phyloP scores from a whole-genome alignment of 2,329 filamentous ascomycete species.

The Fusarium hainanense region DNA sequence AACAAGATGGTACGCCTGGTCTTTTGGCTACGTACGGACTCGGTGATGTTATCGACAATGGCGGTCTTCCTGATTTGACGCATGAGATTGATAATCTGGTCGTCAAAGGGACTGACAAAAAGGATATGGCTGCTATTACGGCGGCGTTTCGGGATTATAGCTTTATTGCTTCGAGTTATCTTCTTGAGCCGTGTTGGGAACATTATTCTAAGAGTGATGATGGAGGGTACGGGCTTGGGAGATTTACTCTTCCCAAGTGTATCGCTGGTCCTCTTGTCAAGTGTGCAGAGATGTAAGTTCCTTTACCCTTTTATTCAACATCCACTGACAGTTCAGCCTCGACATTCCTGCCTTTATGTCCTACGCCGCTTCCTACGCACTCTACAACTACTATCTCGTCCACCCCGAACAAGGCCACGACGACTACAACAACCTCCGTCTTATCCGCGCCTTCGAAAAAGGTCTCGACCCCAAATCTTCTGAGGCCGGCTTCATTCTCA shows the following conservation, averaged over 20 bases:
- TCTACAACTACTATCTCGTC: slow-evolving; percentile 73
- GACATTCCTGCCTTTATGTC: slow-evolving; percentile 41
- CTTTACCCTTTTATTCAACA: rapidly evolving
- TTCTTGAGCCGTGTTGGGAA: slow-evolving; percentile 36
- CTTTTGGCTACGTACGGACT: slow-evolving; percentile 31
- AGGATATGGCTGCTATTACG: slow-evolving; percentile 34
- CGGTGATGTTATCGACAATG: slow-evolving; percentile 30
- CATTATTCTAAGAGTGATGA: slow-evolving; percentile 28
- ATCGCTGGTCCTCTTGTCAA: slow-evolving; percentile 37
- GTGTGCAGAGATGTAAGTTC: slow-evolving; percentile 33
- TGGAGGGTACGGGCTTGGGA: slow-evolving; percentile 29
- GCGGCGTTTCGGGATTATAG: slow-evolving; percentile 36
- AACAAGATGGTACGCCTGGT: slow-evolving; percentile 29
- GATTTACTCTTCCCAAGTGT: slow-evolving; percentile 34
- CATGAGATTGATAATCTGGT: slow-evolving; percentile 34
- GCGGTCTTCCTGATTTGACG: slow-evolving; percentile 31
- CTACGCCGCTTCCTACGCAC: slow-evolving; percentile 72
- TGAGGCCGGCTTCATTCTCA: slow-evolving; percentile 95
- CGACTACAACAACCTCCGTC: slow-evolving; percentile 75
- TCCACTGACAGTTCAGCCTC: slow-evolving; percentile 12
- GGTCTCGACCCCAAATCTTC: slow-evolving; percentile 88
- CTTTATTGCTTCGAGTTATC: slow-evolving; percentile 34
- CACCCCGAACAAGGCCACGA: slow-evolving; percentile 67
- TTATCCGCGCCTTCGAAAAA: slow-evolving; percentile 91
- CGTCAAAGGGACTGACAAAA: slow-evolving; percentile 24